Evolutionary conservation across 2,329 filamentous ascomycete species (phyloP), one percentile per base, ranked within the genome.

Genomic region (Ophiosphaerella narmari): DNA sequence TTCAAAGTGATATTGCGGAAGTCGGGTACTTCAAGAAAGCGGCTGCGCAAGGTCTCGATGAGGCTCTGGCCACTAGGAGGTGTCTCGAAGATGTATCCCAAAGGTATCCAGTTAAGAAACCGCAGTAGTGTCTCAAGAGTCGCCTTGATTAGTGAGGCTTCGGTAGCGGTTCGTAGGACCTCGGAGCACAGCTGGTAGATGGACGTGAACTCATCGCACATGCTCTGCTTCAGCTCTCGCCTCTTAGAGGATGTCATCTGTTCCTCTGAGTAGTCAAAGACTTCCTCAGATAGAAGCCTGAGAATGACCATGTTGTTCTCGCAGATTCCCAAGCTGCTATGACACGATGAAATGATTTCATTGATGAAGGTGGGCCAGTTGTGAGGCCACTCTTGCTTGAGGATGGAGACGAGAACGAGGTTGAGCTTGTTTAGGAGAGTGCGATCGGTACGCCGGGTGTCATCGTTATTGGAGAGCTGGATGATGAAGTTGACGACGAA

Each of bases 301-400:
- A 99, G 84, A 65, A 99, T 97, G 59, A 90, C 91, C 94, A 99
- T 99, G 81, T 99, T 99, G 80, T 99, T 99, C 79, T 99, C 94
- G 83, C 95, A 99, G 66, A 99, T 95, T 33, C 93, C 94, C 46
- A 99, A 81, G 75, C 89, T 97, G 62, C 90, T 93, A 73, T 96
- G 92, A 77, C 92, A 97, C 48, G 94, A 93, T 18, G 91, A 89
- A 66, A 99, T 91, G 75, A 99, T 99, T 80, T 99, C 94, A 80
- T 97, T 97, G 83, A 99, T 97, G 77, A 99, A 99, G 16, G 91
- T 96, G 9, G 95, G 94, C 94, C 95, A 99, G 81, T 99, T 96
- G 78, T 97, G 93, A 49, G 94, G 94, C 94, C 94, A 99, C 77
- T 99, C 94, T 78, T 99, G 94, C 82, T 99, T 99, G 70, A 99